These are phyloP conservation scores for Aspergillus phoenicis DNA, from an alignment of 2,329 filamentous ascomycete genomes.

Conservation along the genomic window DNA sequence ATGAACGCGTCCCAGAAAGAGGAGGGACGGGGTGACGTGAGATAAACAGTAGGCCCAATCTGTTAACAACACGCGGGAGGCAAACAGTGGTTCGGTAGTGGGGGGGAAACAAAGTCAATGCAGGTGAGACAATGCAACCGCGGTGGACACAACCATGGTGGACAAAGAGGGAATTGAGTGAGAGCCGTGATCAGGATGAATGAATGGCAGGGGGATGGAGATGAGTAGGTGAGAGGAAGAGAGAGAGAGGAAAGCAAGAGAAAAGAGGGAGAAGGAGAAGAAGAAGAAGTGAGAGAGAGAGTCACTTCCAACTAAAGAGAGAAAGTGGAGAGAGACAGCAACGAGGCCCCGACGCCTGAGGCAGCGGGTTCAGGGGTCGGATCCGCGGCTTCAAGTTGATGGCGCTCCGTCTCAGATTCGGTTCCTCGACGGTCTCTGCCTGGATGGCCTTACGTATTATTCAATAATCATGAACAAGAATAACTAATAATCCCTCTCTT, in stretches of 20 bases:
- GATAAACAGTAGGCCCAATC: conserved; percentile 20
- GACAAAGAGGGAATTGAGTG: conserved; percentile 3
- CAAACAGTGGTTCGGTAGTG: conserved; percentile 8
- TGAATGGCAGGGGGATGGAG: background rate
- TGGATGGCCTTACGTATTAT: background rate
- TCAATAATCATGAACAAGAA: background rate
- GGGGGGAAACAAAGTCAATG: conserved; percentile 13
- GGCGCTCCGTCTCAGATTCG: conserved; percentile 2
- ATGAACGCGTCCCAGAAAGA: conserved; percentile 8
- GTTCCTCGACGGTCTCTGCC: background rate
- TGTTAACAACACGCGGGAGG: conserved; percentile 9
- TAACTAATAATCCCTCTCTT: background rate
- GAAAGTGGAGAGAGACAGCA: conserved; percentile 3
- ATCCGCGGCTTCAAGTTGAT: conserved; percentile 21
- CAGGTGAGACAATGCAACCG: conserved; percentile 9
- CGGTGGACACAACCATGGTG: conserved; percentile 11
- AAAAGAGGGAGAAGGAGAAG: conserved; percentile 11
- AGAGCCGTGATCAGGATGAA: background rate
- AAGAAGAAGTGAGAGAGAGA: background rate
- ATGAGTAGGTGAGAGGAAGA: conserved; percentile 4
- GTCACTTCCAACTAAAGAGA: conserved; percentile 1
- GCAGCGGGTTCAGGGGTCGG: conserved; percentile 23
- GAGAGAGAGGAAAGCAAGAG: conserved; percentile 1
- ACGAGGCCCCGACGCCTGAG: conserved; percentile 17
- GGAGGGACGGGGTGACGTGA: conserved; percentile 22